Evolutionary conservation across 2,329 filamentous ascomycete genomes (phyloP).

Genomic region (Alternaria atra): DNA sequence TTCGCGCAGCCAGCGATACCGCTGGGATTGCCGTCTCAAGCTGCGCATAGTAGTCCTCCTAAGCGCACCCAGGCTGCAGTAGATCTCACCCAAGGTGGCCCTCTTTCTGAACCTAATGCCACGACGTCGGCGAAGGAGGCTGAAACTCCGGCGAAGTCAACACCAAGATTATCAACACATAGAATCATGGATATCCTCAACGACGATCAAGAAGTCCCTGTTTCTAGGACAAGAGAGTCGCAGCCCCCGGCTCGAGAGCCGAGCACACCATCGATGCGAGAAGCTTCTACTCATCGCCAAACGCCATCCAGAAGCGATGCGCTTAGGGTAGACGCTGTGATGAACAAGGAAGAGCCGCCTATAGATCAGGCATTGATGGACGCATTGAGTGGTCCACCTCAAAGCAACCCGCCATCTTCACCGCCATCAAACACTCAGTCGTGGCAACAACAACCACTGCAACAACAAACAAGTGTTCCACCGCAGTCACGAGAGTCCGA

Average conservation of each 20-base stretch:
- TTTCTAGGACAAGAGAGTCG: conserved; percentile 31
- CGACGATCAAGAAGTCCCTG: conserved; percentile 44
- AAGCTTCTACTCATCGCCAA: conserved; percentile 22
- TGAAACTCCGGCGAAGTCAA: conserved; percentile 30
- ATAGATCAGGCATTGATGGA: conserved; percentile 36
- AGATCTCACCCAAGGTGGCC: conserved; percentile 8
- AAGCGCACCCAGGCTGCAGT: conserved; percentile 19
- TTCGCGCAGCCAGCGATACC: conserved; percentile 22
- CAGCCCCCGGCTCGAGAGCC: conserved; percentile 28
- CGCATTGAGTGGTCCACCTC: conserved; percentile 24
- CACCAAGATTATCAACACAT: conserved; percentile 43
- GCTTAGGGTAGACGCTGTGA: conserved; percentile 28
- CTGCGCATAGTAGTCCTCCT: conserved; percentile 29
- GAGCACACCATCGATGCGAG: conserved; percentile 25
- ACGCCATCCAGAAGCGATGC: conserved; percentile 31
- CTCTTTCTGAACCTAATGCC: conserved; percentile 21
- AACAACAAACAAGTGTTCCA: conserved; percentile 18
- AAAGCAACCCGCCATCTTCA: conserved; percentile 33
- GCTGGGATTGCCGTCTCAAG: conserved; percentile 25
- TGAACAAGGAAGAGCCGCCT: conserved; percentile 32
- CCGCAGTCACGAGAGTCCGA: conserved; percentile 30
- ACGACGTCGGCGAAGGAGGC: conserved; percentile 11
- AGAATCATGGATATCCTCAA: conserved; percentile 51
- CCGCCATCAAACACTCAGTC: conserved; percentile 24
- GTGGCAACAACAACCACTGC: conserved; percentile 17